Percentiles rank a stretch among this genome's conserved stretches.
phyloP scores from a whole-genome alignment of 441 rosid genomes.

The Flueggea neowawraea region DNA sequence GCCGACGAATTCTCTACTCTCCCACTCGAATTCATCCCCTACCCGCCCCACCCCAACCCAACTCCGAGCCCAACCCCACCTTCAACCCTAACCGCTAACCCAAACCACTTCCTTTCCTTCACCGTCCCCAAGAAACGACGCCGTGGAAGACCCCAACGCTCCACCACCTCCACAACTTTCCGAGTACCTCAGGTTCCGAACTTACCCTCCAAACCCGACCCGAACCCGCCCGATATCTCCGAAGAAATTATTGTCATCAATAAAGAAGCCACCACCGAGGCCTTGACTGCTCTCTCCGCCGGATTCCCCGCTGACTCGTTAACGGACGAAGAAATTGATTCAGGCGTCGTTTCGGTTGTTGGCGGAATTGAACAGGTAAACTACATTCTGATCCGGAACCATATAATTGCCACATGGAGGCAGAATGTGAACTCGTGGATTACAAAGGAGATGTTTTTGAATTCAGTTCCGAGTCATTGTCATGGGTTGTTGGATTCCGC shows the following conservation, averaged over 20 bases:
- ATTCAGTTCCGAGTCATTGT: constrained; percentile 69
- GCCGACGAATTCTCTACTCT: constrained; percentile 47
- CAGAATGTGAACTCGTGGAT: constrained; percentile 73
- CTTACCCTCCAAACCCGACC: constrained; percentile 8
- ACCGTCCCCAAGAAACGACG: constrained; percentile 83
- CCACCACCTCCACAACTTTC: constrained; percentile 31
- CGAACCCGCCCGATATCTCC: constrained; percentile 38
- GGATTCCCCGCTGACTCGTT: constrained; percentile 93
- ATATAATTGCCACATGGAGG: constrained; percentile 81
- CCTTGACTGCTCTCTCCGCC: constrained; percentile 75
- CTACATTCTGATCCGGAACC: constrained; percentile 81
- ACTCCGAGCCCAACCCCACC: constrained; percentile 21
- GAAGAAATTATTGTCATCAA: constrained; percentile 94
- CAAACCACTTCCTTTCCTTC: constrained; percentile 51
- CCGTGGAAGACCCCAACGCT: constrained; percentile 80
- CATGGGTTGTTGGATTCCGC: constrained; percentile 66
- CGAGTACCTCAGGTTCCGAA: constrained; percentile 30
- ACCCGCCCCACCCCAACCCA: constrained; percentile 38
- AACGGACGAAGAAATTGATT: constrained; percentile 86
- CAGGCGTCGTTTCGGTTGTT: constrained; percentile 62
- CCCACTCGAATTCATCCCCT: constrained; percentile 46
- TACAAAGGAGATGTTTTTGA: constrained; percentile 58
- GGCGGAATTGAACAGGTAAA: constrained; percentile 98
- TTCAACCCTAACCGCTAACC: constrained; percentile 14
- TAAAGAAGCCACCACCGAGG: constrained; percentile 83